These are phyloP conservation scores for Furculomyces boomerangus DNA, from an alignment of 371 early-diverging fungal genomes.

Conservation along the genomic window DNA sequence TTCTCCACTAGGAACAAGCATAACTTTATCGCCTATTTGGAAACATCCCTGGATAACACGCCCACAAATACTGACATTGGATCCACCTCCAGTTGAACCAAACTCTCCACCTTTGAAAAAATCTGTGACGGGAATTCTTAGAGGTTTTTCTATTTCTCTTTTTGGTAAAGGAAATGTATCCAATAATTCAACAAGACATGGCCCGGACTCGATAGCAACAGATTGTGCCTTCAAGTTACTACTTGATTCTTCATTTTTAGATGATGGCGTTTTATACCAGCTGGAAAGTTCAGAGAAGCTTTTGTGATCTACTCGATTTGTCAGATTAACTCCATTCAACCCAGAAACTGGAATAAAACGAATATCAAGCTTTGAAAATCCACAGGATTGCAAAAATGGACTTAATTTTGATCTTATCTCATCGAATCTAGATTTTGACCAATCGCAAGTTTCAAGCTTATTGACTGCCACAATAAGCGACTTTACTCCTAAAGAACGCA, in stretches of 20 bases:
- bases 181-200: conserved; percentile 25
- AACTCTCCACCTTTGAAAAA: conserved; percentile 58
- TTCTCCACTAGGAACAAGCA: conserved; percentile 56
- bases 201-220: conserved; percentile 5
- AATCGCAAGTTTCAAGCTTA: conserved; percentile 70
- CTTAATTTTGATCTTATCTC: conserved; percentile 45
- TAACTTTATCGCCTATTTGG: conserved; percentile 67
- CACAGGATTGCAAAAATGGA: conserved; percentile 44
- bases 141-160: conserved; percentile 55
- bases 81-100: conserved; percentile 32
- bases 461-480: conserved; percentile 84
- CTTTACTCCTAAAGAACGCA: conserved; percentile 70
- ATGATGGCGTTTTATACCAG: conserved; percentile 44
- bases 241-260: conserved; percentile 5
- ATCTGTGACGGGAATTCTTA: conserved; percentile 67
- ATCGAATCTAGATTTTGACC: conserved; percentile 56
- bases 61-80: conserved; percentile 55
- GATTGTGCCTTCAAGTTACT: conserved; percentile 3
- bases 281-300: conserved; percentile 12
- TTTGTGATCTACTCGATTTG: conserved; percentile 21
- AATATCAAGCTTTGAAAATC: conserved; percentile 52
- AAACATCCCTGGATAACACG: conserved; percentile 68
- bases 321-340: conserved; percentile 67
- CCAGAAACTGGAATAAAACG: conserved; percentile 77
- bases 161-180: conserved; percentile 55